These are phyloP conservation scores for Neurospora discreta DNA, from an alignment of 495 filamentous ascomycete genomes.

Conservation along the genomic window DNA sequence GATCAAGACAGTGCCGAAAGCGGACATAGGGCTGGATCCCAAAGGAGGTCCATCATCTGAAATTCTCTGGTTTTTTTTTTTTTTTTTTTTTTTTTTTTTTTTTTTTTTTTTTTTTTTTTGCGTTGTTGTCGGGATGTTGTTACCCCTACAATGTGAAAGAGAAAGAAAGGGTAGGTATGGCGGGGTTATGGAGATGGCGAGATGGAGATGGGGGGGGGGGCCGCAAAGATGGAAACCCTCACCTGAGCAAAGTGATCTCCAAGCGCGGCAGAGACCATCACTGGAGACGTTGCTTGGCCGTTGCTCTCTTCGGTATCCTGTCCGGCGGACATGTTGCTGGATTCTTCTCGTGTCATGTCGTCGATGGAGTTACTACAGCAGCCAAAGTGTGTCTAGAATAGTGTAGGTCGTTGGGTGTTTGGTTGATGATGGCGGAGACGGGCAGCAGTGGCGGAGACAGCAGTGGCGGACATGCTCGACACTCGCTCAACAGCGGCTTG, in stretches of 20 bases:
- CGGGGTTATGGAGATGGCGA: neutral
- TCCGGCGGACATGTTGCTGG: neutral
- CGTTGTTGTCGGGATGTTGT: neutral
- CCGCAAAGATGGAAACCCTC: neutral
- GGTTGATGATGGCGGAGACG: neutral
- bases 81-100: too few species aligned
- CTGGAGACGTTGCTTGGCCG: neutral
- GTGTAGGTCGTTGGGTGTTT: neutral
- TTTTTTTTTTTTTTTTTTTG: too few species aligned
- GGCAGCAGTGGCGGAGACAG: too few species aligned
- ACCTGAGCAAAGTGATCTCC: neutral
- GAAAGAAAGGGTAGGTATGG: neutral
- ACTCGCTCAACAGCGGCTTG: neutral
- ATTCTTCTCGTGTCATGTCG: neutral
- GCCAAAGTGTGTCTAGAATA: neutral
- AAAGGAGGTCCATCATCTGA: neutral
- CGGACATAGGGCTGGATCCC: neutral
- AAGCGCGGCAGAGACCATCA: neutral
- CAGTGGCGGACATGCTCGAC: neutral
- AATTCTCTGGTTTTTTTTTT: too few species aligned
- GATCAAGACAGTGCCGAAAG: neutral
- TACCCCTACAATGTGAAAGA: neutral
- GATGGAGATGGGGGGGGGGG: neutral
- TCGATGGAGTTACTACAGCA: neutral
- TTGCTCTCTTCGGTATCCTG: neutral